These are phyloP conservation scores for Zygotorulaspora mrakii DNA, from an alignment of 1,139 yeast genomes.

Conservation along the genomic window DNA sequence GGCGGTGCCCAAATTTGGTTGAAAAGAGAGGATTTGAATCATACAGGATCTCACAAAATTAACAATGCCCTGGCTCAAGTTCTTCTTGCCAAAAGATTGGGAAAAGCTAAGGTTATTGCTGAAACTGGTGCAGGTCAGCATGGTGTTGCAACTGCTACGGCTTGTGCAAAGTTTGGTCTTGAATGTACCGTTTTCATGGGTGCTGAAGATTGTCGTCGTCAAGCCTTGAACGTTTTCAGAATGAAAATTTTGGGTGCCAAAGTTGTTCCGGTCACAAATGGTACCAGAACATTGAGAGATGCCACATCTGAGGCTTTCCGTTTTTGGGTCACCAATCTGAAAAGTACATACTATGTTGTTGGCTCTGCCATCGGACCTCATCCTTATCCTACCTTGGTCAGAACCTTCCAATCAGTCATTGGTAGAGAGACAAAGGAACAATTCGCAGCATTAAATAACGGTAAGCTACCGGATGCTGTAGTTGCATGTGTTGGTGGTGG, in stretches of 20 bases:
- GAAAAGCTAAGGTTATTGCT: conserved; percentile 87
- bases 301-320: conserved; percentile 97
- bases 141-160: conserved; percentile 99
- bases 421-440: conserved; percentile 94
- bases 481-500: conserved; percentile 99
- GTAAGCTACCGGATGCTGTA: conserved; percentile 84
- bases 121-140: conserved; percentile 99
- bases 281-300: conserved; percentile 93
- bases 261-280: conserved; percentile 88
- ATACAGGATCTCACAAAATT: conserved; percentile 96
- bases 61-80: conserved; percentile 96
- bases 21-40: conserved; percentile 96
- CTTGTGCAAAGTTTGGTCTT: conserved; percentile 95
- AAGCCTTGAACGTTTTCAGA: conserved; percentile 95
- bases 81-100: conserved; percentile 83
- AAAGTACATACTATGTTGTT: conserved; percentile 86
- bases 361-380: conserved; percentile 99
- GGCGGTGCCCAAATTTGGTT: conserved; percentile 99
- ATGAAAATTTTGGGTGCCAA: conserved; percentile 95
- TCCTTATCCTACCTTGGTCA: conserved; percentile 95
- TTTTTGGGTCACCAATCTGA: conserved; percentile 86
- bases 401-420: conserved; percentile 96
- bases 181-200: conserved; percentile 98
- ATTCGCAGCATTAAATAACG: conserved; percentile 70
- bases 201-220: conserved; percentile 98